A percentile compares a stretch with the other conserved stretches of the same genome.
These are phyloP conservation scores for Cutaneotrichosporon dermatis DNA, from an alignment of 1,284 basidiomycete species.

Conservation along the genomic window DNA sequence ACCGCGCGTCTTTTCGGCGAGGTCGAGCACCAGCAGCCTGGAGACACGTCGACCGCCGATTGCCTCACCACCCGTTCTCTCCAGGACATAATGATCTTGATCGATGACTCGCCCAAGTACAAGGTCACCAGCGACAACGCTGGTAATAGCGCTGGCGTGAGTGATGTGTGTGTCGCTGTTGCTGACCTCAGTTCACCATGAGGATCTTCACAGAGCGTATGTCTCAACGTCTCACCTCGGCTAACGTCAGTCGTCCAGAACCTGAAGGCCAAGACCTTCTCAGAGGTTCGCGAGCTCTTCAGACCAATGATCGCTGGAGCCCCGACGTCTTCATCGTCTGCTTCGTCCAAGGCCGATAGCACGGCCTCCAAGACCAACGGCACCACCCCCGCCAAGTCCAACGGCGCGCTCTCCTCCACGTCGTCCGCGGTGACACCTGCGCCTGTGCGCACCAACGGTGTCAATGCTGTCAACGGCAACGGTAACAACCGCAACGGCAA, in stretches of 20 bases:
- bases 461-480: no score
- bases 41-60: constrained; percentile 19
- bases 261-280: background rate
- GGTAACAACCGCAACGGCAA: no score
- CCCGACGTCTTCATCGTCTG: no score
- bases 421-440: no score
- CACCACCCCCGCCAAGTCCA: no score
- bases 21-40: constrained; percentile 22
- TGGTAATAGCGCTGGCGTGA: constrained; percentile 23
- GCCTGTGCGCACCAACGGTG: no score
- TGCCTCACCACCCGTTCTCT: constrained; percentile 4
- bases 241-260: constrained; percentile 4
- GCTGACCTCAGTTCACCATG: constrained; percentile 5
- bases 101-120: background rate
- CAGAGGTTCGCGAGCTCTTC: background rate
- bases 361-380: no score
- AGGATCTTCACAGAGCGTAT: background rate
- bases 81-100: background rate
- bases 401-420: no score
- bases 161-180: background rate
- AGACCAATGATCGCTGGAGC: background rate
- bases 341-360: no score
- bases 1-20: constrained; percentile 36
- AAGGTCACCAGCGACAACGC: constrained; percentile 16
- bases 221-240: background rate